Evolutionary conservation across 1,284 basidiomycete species (phyloP), one percentile per base, ranked within the genome.

Genomic region (Pseudozyma flocculosa): DNA sequence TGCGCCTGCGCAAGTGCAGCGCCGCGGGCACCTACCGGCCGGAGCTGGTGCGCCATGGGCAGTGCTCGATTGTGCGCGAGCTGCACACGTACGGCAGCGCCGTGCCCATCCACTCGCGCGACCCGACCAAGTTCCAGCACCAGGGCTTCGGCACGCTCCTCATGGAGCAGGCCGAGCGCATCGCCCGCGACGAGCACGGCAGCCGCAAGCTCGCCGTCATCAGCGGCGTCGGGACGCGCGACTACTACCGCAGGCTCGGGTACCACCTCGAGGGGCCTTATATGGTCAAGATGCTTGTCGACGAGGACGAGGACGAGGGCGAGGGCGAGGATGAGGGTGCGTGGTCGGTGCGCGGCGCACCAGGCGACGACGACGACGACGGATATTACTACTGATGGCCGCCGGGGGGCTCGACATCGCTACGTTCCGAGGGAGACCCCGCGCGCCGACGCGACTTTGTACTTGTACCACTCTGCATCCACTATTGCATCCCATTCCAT

Each of bases 11-110:
- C 48, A 96, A 95, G 79, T 98, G 95, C 77, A 93, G 90, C 9
- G 88, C 91, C 53, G 92, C 94, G 61, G 93, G 93, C 2, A 98
- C 95, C 1, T 99, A 93, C 82, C 84, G 94, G 42, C 90, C 91
- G 29, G 95, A 99, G 81, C 83, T 99, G 39, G 84, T 91, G 37
- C 85, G 86, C 50, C 84, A 84, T 8, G 68, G 67, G n/a, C 88
- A 88, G 37, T 89, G 90, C 73, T 95, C 92, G 78, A 91, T 99
- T 77, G 93, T 98, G 29, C 83, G 94, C 63, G 94, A 98, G 79
- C 81, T 98, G 71, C 92, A 96, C 82, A 94, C 98, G n/a, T 98
- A 99, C 78, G 95, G 95, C 23, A 97, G 92, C 10, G 94, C 95
- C 10, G 92, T 97, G 26, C 92, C 92, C 2, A 90, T 99, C 23